Evolutionary conservation across 768 basidiomycete species (phyloP).

Genomic region (Auricularia auricula-judae): DNA sequence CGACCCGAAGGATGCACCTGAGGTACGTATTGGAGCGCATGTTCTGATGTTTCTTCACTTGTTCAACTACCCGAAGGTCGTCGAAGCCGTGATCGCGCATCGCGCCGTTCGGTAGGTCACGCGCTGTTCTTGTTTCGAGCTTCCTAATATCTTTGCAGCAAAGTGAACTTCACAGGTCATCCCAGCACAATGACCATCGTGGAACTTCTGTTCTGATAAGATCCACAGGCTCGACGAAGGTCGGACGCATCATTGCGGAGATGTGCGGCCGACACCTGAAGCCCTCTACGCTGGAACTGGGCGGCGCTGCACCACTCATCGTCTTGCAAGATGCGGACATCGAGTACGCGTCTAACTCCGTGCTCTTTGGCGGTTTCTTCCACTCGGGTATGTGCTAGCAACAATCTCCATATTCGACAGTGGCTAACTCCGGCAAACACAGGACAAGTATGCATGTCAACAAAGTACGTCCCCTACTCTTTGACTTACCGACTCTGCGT

Average conservation of each 20-base stretch:
- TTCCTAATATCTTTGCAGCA: neutral
- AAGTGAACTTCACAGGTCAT: constrained; percentile 21
- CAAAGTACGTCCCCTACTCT: neutral
- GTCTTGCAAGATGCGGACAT: neutral
- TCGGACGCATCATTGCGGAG: constrained; percentile 21
- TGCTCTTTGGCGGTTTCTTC: neutral
- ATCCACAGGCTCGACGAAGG: constrained; percentile 13
- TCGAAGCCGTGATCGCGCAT: constrained; percentile 16
- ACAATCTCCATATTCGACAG: neutral
- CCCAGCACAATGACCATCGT: neutral
- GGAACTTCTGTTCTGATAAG: neutral
- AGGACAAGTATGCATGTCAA: neutral
- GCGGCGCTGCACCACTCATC: neutral
- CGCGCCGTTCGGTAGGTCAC: constrained; percentile 11
- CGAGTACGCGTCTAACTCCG: neutral
- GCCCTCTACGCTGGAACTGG: constrained; percentile 13
- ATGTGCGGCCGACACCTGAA: constrained; percentile 25
- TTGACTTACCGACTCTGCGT: no score
- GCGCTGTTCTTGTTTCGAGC: constrained; percentile 6
- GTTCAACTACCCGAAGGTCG: constrained; percentile 1
- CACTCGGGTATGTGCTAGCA: neutral
- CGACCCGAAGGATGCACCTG: constrained; percentile 13
- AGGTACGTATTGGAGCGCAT: neutral
- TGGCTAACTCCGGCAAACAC: neutral
- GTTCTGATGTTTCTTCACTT: no score